A percentile compares a stretch with the other conserved stretches of the same genome.
Evolutionary conservation across 768 basidiomycete genomes (phyloP).

Genomic region (Suillus subalutaceus): DNA sequence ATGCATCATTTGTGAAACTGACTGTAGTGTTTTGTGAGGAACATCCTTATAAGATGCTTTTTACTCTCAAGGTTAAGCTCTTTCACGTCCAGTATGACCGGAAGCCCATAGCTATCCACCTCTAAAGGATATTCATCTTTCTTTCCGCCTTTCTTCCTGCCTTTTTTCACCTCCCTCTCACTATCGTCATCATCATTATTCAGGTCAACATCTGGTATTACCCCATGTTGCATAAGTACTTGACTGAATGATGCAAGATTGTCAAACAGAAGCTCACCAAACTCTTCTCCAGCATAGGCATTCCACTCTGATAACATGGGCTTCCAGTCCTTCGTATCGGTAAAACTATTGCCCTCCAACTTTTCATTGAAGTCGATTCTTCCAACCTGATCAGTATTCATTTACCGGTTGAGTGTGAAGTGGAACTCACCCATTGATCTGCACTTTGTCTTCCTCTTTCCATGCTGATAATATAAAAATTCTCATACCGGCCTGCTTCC

Average conservation of each 20-base stretch:
- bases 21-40: constrained; percentile 4
- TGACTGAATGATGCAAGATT: not conserved
- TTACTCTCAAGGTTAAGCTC: not conserved
- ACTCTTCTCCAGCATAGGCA: constrained; percentile 2
- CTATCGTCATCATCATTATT: not conserved
- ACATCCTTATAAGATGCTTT: not conserved
- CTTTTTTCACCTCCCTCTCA: not conserved
- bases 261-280: not conserved
- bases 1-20: not conserved
- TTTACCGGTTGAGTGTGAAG: not conserved
- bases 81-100: not conserved
- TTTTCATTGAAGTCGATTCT: constrained; percentile 5
- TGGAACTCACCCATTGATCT: not conserved
- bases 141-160: not conserved
- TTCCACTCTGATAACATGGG: constrained; percentile 3
- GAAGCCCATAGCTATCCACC: constrained; percentile 4
- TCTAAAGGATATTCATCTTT: not conserved
- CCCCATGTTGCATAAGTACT: not conserved
- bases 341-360: constrained; percentile 2
- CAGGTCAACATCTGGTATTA: not conserved
- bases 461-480: not conserved
- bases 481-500: constrained; percentile 9
- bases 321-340: not conserved
- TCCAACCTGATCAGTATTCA: not conserved
- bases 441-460: not conserved